Percentiles rank a stretch among this genome's conserved stretches.
Evolutionary conservation across 139 green algal species (phyloP).

Genomic region (Desmodesmus armatus): DNA sequence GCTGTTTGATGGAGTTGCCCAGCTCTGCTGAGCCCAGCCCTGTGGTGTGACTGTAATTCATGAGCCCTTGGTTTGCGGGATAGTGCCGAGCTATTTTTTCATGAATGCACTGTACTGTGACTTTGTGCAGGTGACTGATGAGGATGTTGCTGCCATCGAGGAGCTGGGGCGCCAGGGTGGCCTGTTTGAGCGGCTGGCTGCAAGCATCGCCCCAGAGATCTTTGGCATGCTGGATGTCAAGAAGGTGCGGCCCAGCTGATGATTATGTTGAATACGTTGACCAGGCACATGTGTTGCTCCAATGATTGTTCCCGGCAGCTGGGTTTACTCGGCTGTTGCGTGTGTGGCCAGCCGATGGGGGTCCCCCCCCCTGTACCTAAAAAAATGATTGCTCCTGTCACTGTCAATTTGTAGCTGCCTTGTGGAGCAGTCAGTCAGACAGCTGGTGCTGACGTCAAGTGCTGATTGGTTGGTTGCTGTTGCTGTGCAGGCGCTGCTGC

Average conservation of each 20-base stretch:
- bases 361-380: no score
- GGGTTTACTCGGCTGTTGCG: no score
- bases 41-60: not conserved
- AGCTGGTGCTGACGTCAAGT: no score
- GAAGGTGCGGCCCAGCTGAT: conserved; percentile 81
- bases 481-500: conserved; percentile 83
- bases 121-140: conserved; percentile 20
- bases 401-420: not conserved
- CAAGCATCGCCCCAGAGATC: conserved; percentile 93
- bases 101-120: conserved; percentile 30
- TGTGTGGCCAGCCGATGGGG: no score
- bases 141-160: conserved; percentile 65
- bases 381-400: not conserved
- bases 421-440: not conserved
- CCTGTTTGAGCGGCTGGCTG: conserved; percentile 85
- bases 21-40: not conserved
- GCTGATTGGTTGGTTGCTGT: not conserved
- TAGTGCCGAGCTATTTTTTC: no score
- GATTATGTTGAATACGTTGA: no score
- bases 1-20: not conserved
- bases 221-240: conserved; percentile 96
- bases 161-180: conserved; percentile 67
- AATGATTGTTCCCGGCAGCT: no score
- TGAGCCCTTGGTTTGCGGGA: not conserved
- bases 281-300: no score